Evolutionary conservation across 352 stramenopile genomes (phyloP).

Genomic region (Globisporangium echinulatum): DNA sequence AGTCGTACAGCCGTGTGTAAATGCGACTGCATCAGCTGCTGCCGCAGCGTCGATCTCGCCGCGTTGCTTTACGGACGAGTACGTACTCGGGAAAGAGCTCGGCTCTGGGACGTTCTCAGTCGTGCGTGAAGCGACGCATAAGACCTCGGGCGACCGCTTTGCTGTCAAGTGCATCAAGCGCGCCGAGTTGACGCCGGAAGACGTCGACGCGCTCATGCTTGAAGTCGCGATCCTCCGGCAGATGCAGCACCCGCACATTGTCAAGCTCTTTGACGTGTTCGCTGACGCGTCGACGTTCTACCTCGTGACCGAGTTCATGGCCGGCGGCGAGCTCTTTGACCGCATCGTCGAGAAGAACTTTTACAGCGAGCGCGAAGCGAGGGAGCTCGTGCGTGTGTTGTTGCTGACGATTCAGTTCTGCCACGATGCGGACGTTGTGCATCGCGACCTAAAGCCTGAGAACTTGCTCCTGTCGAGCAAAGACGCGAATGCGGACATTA

Average conservation of each 20-base stretch:
- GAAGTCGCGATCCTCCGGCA: constrained; percentile 72
- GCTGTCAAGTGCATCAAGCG: constrained; percentile 68
- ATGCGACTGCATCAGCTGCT: no score
- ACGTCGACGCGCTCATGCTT: constrained; percentile 67
- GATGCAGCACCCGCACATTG: constrained; percentile 87
- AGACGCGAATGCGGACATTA: constrained; percentile 77
- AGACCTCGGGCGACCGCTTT: constrained; percentile 30
- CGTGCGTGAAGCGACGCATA: constrained; percentile 44
- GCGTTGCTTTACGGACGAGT: constrained; percentile 55
- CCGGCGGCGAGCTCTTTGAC: constrained; percentile 80
- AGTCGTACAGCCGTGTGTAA: no score
- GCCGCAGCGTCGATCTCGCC: constrained; percentile 2
- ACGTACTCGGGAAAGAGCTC: constrained; percentile 49
- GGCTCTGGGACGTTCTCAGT: constrained; percentile 55
- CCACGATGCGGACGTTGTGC: constrained; percentile 83
- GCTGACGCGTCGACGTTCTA: constrained; percentile 92
- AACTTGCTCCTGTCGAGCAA: constrained; percentile 89
- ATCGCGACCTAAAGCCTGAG: constrained; percentile 95
- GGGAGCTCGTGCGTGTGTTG: constrained; percentile 73
- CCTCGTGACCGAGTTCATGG: constrained; percentile 96
- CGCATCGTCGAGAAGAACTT: constrained; percentile 86
- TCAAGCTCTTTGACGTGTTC: constrained; percentile 89
- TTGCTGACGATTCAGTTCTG: constrained; percentile 82
- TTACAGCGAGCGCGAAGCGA: constrained; percentile 75
- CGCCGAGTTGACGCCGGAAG: constrained; percentile 35